phyloP scores from a whole-genome alignment of 352 stramenopile genomes.

The Thalassiosira mediterranea region DNA sequence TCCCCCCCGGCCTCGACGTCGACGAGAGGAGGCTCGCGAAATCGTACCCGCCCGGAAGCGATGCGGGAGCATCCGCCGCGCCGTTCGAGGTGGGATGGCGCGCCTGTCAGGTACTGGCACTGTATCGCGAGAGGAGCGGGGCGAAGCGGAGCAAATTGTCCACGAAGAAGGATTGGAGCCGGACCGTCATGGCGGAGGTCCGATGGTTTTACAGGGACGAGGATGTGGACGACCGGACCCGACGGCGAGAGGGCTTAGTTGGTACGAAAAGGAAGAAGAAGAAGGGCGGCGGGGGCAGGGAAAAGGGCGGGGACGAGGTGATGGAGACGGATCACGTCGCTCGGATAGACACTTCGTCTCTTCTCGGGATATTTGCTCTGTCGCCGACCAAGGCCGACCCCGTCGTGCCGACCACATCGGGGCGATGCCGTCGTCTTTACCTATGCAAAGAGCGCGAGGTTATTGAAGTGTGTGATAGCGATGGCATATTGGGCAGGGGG shows the following conservation, averaged over 20 bases:
- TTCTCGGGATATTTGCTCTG: constrained; percentile 50
- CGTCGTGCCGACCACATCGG: constrained; percentile 28
- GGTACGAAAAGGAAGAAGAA: constrained; percentile 15
- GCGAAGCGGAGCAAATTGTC: constrained; percentile 15
- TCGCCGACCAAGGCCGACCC: constrained; percentile 4
- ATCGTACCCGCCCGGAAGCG: not conserved
- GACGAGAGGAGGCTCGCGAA: too few species aligned
- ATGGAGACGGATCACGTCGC: constrained; percentile 58
- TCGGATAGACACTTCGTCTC: constrained; percentile 33
- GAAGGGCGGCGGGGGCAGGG: not conserved
- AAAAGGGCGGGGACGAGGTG: constrained; percentile 35
- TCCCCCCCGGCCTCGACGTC: not conserved
- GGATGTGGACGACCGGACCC: constrained; percentile 23
- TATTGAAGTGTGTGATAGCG: constrained; percentile 1
- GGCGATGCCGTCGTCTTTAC: constrained; percentile 52
- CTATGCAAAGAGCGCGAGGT: constrained; percentile 20
- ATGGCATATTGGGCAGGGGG: constrained; percentile 11
- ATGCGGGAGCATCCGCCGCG: not conserved
- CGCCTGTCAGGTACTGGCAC: constrained; percentile 27
- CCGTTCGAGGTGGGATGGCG: constrained; percentile 13
- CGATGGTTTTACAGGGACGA: constrained; percentile 18
- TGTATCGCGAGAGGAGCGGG: constrained; percentile 9
- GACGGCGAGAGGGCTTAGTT: not conserved
- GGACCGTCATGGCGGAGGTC: constrained; percentile 23
- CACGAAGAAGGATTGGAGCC: not conserved